Percentiles rank a stretch among this genome's conserved stretches.
Conservation (phyloP, 495 filamentous ascomycete genomes). For the Daldinia decipiens region DNA sequence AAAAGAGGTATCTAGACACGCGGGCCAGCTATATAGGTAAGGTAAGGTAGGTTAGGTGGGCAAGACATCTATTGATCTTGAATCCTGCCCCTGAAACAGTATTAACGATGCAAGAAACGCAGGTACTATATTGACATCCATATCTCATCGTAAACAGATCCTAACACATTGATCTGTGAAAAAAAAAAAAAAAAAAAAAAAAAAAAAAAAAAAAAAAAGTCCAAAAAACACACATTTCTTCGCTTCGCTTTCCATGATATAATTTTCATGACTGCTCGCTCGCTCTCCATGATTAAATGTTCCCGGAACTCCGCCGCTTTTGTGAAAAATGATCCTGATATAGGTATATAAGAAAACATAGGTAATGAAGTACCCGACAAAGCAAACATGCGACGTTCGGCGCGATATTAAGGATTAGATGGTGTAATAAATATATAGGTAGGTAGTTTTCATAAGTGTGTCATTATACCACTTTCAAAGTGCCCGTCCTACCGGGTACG, state of each 20-base stretch:
- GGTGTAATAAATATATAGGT: background rate
- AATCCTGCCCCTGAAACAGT: background rate
- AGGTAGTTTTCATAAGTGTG: background rate
- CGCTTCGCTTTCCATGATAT: constrained; percentile 20
- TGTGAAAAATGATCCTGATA: constrained; percentile 7
- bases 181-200: background rate
- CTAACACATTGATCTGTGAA: background rate
- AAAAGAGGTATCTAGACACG: constrained; percentile 17
- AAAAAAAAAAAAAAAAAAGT: background rate
- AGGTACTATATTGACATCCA: background rate
- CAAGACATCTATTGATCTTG: background rate
- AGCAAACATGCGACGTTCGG: constrained; percentile 17
- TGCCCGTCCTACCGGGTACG: constrained; percentile 46
- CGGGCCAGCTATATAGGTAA: constrained; percentile 5
- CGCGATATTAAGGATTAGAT: constrained; percentile 25
- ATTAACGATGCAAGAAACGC: background rate
- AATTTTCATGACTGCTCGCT: constrained; percentile 22
- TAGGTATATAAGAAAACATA: constrained; percentile 14
- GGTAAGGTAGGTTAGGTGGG: background rate
- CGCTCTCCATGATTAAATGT: constrained; percentile 1
- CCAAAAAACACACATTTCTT: constrained; percentile 3
- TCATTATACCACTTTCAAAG: constrained; percentile 45
- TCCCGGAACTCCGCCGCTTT: constrained; percentile 34
- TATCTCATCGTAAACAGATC: constrained; percentile 11
- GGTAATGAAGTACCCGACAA: constrained; percentile 3